phyloP scores from a whole-genome alignment of 2,329 filamentous ascomycete species.

The Coniochaeta prunicola region DNA sequence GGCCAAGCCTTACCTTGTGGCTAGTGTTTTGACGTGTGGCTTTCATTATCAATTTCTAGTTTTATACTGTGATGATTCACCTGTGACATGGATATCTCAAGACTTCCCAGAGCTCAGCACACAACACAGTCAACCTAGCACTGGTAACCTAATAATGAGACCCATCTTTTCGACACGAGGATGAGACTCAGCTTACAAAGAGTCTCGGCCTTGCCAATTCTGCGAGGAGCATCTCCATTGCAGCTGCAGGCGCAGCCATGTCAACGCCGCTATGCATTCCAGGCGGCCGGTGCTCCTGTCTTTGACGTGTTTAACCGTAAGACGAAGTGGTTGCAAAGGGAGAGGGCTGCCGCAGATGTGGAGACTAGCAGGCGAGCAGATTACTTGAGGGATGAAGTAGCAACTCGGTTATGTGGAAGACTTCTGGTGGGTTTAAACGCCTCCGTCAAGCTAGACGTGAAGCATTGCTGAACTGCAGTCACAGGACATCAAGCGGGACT shows the following conservation, averaged over 20 bases:
- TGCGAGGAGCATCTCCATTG: background rate
- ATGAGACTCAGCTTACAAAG: conserved; percentile 7
- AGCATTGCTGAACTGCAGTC: background rate
- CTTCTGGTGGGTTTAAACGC: conserved; percentile 52
- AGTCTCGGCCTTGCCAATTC: conserved; percentile 4
- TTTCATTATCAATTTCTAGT: background rate
- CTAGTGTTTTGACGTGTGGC: background rate
- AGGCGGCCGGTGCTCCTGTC: conserved; percentile 67
- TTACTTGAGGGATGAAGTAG: conserved; percentile 91
- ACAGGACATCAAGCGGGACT: conserved; percentile 86
- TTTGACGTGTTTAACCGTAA: conserved; percentile 87
- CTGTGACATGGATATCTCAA: background rate
- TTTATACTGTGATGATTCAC: too few relatives aligned
- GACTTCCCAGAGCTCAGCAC: background rate
- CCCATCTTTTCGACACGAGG: conserved; percentile 1
- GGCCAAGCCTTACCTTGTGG: background rate
- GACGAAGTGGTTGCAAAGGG: conserved; percentile 86
- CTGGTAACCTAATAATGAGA: background rate
- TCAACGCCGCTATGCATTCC: conserved; percentile 64
- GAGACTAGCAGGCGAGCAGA: conserved; percentile 74
- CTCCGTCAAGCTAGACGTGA: background rate
- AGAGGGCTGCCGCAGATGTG: conserved; percentile 67
- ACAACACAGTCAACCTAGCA: background rate
- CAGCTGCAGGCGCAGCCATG: conserved; percentile 27
- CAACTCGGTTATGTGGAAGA: conserved; percentile 73